Evolutionary conservation across 257 asterid species (phyloP).

Genomic region (Striga asiatica): DNA sequence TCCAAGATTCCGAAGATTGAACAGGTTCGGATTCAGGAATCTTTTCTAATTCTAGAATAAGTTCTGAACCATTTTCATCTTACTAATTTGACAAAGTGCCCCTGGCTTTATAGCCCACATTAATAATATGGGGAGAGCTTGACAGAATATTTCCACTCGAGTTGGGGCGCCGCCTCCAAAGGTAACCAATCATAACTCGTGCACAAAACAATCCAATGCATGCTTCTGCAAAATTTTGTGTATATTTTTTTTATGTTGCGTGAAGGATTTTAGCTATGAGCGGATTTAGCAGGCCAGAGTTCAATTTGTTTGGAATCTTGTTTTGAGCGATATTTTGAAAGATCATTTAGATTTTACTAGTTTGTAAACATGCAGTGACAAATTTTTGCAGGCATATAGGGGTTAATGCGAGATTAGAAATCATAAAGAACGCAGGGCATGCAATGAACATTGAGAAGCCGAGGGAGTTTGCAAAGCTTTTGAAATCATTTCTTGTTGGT

Average conservation of each 20-base stretch:
- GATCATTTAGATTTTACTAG: no score
- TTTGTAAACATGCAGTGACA: no score
- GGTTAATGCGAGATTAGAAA: constrained; percentile 48
- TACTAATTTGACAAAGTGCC: background rate
- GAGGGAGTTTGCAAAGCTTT: constrained; percentile 52
- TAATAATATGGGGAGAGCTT: constrained; percentile 86
- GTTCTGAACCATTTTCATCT: background rate
- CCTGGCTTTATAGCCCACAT: constrained; percentile 37
- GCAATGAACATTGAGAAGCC: constrained; percentile 84
- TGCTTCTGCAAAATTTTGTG: no score
- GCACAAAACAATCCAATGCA: no score
- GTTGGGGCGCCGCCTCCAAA: constrained; percentile 63
- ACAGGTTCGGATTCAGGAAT: constrained; percentile 30
- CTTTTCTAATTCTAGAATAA: background rate
- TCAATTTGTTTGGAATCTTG: no score
- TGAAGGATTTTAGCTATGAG: background rate
- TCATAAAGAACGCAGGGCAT: constrained; percentile 77
- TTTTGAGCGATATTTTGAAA: no score
- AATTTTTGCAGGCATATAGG: constrained; percentile 74
- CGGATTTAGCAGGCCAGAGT: background rate
- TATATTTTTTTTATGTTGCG: background rate
- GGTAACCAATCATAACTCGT: no score
- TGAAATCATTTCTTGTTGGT: constrained; percentile 58
- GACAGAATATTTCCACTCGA: constrained; percentile 73
- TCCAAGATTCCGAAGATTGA: constrained; percentile 43